Conservation (phyloP, 202 grass and related monocot genomes). For the Zizania palustris region DNA sequence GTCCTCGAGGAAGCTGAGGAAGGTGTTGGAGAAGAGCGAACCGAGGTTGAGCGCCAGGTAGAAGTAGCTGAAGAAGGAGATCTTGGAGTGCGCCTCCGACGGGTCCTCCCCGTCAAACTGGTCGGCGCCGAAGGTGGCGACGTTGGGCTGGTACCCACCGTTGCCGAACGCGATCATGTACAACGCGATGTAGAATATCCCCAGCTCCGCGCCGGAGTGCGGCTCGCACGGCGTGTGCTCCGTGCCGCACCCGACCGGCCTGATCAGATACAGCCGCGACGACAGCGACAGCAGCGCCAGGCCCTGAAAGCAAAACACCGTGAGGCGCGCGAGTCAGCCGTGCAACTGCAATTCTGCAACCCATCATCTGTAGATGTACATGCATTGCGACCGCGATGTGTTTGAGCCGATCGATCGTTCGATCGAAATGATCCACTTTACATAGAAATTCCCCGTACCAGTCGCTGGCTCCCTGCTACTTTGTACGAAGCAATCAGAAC, state of each 20-base stretch:
- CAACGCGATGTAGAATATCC: constrained; percentile 80
- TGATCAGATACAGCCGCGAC: constrained; percentile 65
- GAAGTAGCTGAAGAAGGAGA: constrained; percentile 99
- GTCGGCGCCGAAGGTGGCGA: constrained; percentile 88
- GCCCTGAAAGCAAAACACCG: constrained; percentile 45
- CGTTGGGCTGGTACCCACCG: constrained; percentile 92
- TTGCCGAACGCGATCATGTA: constrained; percentile 96
- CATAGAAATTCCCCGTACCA: neutral
- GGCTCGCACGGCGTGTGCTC: constrained; percentile 53
- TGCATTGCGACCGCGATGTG: neutral
- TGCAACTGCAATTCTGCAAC: neutral
- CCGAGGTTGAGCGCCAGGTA: constrained; percentile 95
- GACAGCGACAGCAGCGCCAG: constrained; percentile 74
- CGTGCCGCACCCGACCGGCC: constrained; percentile 65
- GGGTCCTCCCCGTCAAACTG: constrained; percentile 86
- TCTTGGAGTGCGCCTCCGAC: constrained; percentile 68
- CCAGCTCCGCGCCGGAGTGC: constrained; percentile 59
- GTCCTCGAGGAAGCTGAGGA: constrained; percentile 87
- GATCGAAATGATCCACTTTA: neutral
- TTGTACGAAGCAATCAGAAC: neutral
- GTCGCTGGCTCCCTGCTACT: neutral
- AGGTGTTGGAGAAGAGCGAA: constrained; percentile 96
- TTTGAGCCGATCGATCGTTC: neutral
- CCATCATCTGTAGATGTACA: neutral
- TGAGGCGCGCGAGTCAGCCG: neutral